phyloP scores from a whole-genome alignment of 192 early-diverging fungal genomes.

The Mortierella antarctica region DNA sequence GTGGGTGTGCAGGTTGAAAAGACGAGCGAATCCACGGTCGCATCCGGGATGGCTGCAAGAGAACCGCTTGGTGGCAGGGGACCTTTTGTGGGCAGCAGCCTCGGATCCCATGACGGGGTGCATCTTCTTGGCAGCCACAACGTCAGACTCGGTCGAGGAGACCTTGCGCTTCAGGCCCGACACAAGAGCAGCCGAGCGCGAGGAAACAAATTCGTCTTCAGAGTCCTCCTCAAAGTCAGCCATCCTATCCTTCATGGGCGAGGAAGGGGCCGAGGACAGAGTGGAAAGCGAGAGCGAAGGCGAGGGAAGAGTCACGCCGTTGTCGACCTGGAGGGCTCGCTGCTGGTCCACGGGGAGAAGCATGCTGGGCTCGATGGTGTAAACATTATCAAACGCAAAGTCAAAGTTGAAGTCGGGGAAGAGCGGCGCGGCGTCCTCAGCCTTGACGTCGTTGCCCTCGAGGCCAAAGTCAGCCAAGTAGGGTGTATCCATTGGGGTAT shows the following conservation, averaged over 20 bases:
- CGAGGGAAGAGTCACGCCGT: neutral
- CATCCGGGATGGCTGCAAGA: constrained; percentile 66
- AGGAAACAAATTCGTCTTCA: constrained; percentile 33
- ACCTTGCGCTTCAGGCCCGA: constrained; percentile 50
- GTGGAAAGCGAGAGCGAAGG: constrained; percentile 7
- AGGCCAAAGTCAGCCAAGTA: constrained; percentile 19
- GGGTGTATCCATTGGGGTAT: constrained; percentile 25
- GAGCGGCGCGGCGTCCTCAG: constrained; percentile 15
- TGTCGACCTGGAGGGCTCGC: neutral
- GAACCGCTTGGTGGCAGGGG: constrained; percentile 56
- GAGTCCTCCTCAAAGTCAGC: constrained; percentile 24
- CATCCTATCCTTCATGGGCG: constrained; percentile 12
- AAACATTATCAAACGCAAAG: constrained; percentile 11
- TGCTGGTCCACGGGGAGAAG: constrained; percentile 13
- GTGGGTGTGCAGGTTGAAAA: constrained; percentile 77
- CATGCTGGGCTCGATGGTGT: constrained; percentile 36
- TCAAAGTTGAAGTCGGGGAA: constrained; percentile 36
- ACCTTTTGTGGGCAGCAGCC: constrained; percentile 1
- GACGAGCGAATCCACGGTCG: constrained; percentile 66
- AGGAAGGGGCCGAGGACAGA: constrained; percentile 17
- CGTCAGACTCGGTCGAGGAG: neutral
- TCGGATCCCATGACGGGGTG: neutral
- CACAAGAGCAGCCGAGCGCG: constrained; percentile 46
- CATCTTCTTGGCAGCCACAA: constrained; percentile 15
- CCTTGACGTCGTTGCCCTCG: constrained; percentile 1